Evolutionary conservation across 78 protist species (phyloP), one percentile per base, ranked within the genome.

Genomic region (Speleostelium caveatum): DNA sequence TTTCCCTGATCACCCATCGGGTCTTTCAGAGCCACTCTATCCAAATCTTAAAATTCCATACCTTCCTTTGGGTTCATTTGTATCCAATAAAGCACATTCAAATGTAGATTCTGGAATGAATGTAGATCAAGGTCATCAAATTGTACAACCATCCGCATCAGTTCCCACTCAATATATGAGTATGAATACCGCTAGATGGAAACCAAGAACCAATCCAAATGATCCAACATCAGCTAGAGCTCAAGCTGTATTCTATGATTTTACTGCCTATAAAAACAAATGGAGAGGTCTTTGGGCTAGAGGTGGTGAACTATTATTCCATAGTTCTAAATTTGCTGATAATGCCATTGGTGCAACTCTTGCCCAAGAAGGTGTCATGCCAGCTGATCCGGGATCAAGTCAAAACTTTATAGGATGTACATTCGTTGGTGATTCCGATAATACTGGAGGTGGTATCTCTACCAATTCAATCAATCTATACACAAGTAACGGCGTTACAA

Each of bases 251-350:
- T 58, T 83, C 17, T 69, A 69, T 61, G 53, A 51, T 8, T 83
- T 60, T 30, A 58, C 75, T 10, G 41, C 73, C 22, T 83, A 83
- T 53, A 83, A 83, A 33, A 83, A 83, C 39, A 83, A 83, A 33
- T 83, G 91, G 91, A 67, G 77, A 59, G 91, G 91, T n/a, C 3
- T 69, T 16, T 83, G 91, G 91, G 91, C 79, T 12, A 51, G 91
- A 35, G 91, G 91, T 14, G 91, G 91, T 69, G 80, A 83, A 21
- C 19, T 83, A 2, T 5, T 56, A 1, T 83, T 83, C 61, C 42
- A 68, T 22, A 39, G 61, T 49, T 30, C 67, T 35, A 42, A 55
- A 26, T 83, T 83, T 73, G 61, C 91, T 14, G 91, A 83, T 16
- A 83, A 83, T 69, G 91, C 91, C 19, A 83, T 83, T 8, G 72